These are phyloP conservation scores for Epichloe brachyelytri DNA, from an alignment of 2,329 filamentous ascomycete genomes.

Conservation along the genomic window DNA sequence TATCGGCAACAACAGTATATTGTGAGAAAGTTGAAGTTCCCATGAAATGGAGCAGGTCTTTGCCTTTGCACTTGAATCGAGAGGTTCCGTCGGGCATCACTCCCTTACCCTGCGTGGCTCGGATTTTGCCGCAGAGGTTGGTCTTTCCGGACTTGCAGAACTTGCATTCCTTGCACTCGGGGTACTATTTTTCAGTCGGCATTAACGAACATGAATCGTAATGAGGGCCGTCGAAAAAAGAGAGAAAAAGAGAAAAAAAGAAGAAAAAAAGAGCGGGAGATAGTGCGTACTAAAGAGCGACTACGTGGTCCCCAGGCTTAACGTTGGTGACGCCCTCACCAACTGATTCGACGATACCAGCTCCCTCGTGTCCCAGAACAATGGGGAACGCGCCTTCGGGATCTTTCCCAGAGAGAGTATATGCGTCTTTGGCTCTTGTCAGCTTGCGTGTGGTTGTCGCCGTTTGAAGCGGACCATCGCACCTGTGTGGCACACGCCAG, in stretches of 20 bases:
- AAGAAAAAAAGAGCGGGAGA: not conserved
- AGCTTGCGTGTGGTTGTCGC: slow-evolving; percentile 1
- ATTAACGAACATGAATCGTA: not conserved
- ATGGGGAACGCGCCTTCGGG: slow-evolving; percentile 90
- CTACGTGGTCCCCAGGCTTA: slow-evolving; percentile 83
- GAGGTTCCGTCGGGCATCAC: slow-evolving; percentile 96
- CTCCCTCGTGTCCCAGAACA: slow-evolving; percentile 80
- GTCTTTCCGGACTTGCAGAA: slow-evolving; percentile 99
- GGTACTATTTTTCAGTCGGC: slow-evolving; percentile 43
- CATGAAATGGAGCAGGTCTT: slow-evolving; percentile 98
- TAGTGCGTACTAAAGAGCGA: slow-evolving; percentile 64
- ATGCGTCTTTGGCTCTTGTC: slow-evolving; percentile 51
- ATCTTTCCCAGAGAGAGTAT: slow-evolving; percentile 91
- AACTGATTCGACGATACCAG: slow-evolving; percentile 83
- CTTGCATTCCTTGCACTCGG: slow-evolving; percentile 96
- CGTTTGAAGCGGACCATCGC: slow-evolving; percentile 9
- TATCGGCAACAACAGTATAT: slow-evolving; percentile 97
- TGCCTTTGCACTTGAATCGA: slow-evolving; percentile 87
- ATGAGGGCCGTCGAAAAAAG: too few relatives aligned
- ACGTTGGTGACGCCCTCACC: slow-evolving; percentile 92
- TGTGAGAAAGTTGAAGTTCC: slow-evolving; percentile 97
- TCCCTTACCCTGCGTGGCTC: slow-evolving; percentile 87
- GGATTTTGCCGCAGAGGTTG: slow-evolving; percentile 97
- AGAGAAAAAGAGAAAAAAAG: not conserved
- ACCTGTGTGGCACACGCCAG: slow-evolving; percentile 98